phyloP scores from a whole-genome alignment of 1,139 yeast genomes.

The Saccharomyces hybrid region DNA sequence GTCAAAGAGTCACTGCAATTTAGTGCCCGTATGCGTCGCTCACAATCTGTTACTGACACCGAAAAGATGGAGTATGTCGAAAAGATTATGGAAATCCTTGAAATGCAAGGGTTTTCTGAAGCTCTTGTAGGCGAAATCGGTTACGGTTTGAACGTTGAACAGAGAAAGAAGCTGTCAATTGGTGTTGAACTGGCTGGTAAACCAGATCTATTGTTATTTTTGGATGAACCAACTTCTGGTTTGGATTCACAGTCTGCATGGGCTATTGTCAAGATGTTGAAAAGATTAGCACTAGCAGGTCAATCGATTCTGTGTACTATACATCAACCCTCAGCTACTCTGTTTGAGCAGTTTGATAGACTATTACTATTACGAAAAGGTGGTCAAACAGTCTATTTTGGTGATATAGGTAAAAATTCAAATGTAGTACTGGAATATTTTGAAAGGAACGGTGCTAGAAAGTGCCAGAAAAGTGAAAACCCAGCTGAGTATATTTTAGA shows the following conservation, averaged over 20 bases:
- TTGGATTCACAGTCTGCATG: slow-evolving; percentile 45
- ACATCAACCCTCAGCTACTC: slow-evolving; percentile 45
- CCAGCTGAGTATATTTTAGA: slow-evolving; percentile 56
- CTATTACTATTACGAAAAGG: slow-evolving; percentile 40
- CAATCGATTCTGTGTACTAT: slow-evolving; percentile 37
- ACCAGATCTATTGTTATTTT: slow-evolving; percentile 38
- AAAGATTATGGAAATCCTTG: slow-evolving; percentile 39
- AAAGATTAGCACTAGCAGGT: slow-evolving; percentile 39
- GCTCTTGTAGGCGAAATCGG: slow-evolving; percentile 46
- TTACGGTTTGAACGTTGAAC: slow-evolving; percentile 49
- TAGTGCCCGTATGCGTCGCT: slow-evolving; percentile 44
- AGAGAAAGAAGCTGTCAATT: slow-evolving; percentile 48
- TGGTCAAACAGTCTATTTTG: slow-evolving; percentile 55
- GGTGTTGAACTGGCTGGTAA: slow-evolving; percentile 44
- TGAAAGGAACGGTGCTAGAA: slow-evolving; percentile 47
- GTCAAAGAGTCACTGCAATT: slow-evolving; percentile 45
- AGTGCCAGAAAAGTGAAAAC: slow-evolving; percentile 44
- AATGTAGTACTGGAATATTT: slow-evolving; percentile 42
- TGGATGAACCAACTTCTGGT: slow-evolving; percentile 45
- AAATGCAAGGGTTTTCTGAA: slow-evolving; percentile 44
- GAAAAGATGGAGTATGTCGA: slow-evolving; percentile 44
- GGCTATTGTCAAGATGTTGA: slow-evolving; percentile 39
- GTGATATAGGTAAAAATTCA: slow-evolving; percentile 51
- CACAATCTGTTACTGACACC: slow-evolving; percentile 35
- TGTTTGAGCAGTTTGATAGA: slow-evolving; percentile 44